These are phyloP conservation scores for Cyphellophora attinorum DNA, from an alignment of 2,329 filamentous ascomycete genomes.

Conservation along the genomic window DNA sequence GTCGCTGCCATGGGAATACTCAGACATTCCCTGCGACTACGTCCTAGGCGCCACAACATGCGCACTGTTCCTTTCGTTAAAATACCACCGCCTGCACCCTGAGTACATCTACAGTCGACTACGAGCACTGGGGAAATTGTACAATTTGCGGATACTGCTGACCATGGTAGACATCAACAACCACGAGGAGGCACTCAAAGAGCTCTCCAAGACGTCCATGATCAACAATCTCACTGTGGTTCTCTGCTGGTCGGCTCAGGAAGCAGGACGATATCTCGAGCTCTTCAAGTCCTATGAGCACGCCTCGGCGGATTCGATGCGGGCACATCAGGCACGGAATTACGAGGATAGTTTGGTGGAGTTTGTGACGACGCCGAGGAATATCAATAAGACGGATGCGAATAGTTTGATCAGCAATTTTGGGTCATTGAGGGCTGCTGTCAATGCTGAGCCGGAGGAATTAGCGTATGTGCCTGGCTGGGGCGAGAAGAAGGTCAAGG, in stretches of 20 bases:
- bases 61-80: slow-evolving; percentile 84
- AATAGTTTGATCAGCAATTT: slow-evolving; percentile 85
- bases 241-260: slow-evolving; percentile 86
- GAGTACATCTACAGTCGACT: slow-evolving; percentile 97
- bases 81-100: slow-evolving; percentile 93
- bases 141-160: slow-evolving; percentile 75
- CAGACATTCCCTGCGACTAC: slow-evolving; percentile 92
- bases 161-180: slow-evolving; percentile 92
- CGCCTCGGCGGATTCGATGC: slow-evolving; percentile 70
- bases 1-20: slow-evolving; percentile 87
- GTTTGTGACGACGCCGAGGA: slow-evolving; percentile 81
- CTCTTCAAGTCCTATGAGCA: slow-evolving; percentile 92
- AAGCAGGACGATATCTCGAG: slow-evolving; percentile 88
- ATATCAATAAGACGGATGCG: slow-evolving; percentile 90
- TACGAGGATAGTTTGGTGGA: slow-evolving; percentile 84
- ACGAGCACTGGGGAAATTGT: slow-evolving; percentile 71
- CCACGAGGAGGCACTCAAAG: slow-evolving; percentile 80
- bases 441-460: slow-evolving; percentile 82
- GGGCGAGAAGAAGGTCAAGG: slow-evolving; percentile 89
- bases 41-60: slow-evolving; percentile 80
- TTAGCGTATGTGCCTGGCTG: slow-evolving; percentile 78
- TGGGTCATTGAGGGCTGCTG: slow-evolving; percentile 73
- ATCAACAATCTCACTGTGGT: slow-evolving; percentile 90
- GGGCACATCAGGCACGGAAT: slow-evolving; percentile 69
- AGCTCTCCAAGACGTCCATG: slow-evolving; percentile 83